Percentiles rank a stretch among this genome's conserved stretches.
Conservation (phyloP, 257 asterid species). For the Solanum gracilifrons region DNA sequence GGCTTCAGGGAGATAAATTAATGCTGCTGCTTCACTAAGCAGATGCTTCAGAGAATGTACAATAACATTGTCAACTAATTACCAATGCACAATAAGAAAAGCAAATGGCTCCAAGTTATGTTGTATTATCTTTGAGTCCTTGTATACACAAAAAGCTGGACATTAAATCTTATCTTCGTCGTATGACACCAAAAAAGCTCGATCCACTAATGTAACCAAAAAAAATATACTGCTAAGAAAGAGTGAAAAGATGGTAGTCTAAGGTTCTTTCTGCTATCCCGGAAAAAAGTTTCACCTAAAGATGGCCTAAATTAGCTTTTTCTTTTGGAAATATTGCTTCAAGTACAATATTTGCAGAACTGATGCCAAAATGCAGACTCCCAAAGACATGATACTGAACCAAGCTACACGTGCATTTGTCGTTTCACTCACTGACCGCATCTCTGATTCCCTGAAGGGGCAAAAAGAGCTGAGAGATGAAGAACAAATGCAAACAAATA, state of each 20-base stretch:
- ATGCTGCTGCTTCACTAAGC: not conserved
- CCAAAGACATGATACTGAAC: slow-evolving; percentile 73
- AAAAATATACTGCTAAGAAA: not conserved
- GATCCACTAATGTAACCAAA: not conserved
- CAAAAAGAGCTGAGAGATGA: not conserved
- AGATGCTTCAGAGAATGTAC: not conserved
- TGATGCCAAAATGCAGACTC: slow-evolving; percentile 58
- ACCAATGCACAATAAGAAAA: not conserved
- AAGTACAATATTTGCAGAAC: slow-evolving; percentile 46
- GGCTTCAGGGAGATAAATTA: not conserved
- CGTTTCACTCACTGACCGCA: slow-evolving; percentile 51
- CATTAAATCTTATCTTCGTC: not conserved
- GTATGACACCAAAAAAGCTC: not conserved
- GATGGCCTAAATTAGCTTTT: slow-evolving; percentile 65
- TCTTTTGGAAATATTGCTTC: slow-evolving; percentile 73
- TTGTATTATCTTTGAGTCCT: not conserved
- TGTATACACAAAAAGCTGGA: not conserved
- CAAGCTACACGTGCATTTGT: slow-evolving; percentile 70
- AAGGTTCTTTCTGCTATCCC: slow-evolving; percentile 2
- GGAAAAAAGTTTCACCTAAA: slow-evolving; percentile 10
- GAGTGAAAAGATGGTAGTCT: not conserved
- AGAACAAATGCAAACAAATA: not conserved
- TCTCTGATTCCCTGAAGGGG: slow-evolving; percentile 63
- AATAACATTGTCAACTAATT: not conserved
- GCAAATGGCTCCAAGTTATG: not conserved